Conservation (phyloP, 2,329 filamentous ascomycete species). For the Fusarium sp. region DNA sequence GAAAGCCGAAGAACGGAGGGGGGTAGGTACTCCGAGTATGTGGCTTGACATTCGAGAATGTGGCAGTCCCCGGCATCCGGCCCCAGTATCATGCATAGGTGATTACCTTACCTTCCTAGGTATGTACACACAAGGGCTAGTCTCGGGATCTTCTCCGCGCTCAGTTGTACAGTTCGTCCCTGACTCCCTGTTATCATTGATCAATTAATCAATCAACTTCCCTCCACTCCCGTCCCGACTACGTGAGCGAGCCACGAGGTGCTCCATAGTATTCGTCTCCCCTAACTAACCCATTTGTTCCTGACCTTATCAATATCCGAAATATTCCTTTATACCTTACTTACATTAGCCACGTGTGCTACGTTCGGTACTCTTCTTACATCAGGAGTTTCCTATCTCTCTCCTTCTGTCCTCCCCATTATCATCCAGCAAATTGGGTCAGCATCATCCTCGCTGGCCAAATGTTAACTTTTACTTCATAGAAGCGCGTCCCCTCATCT, state of each 20-base stretch:
- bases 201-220: background rate
- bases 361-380: background rate
- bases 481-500: conserved; percentile 10
- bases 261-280: conserved; percentile 10
- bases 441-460: conserved; percentile 25
- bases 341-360: conserved; percentile 17
- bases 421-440: conserved; percentile 10
- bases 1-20: conserved; percentile 6
- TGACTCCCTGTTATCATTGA: background rate
- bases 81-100: conserved; percentile 2
- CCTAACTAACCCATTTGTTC: background rate
- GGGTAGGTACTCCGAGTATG: background rate
- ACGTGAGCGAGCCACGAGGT: conserved; percentile 25
- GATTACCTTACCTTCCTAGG: background rate
- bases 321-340: background rate
- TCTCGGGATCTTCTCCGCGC: conserved; percentile 33
- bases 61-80: conserved; percentile 9
- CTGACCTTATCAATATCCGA: conserved; percentile 5
- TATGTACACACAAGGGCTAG: conserved; percentile 21
- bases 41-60: background rate
- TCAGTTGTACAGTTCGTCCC: conserved; percentile 7
- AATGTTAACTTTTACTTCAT: conserved; percentile 23
- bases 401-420: conserved; percentile 7
- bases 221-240: background rate
- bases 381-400: conserved; percentile 16